A percentile compares a stretch with the other conserved stretches of the same genome.
These are phyloP conservation scores for Aspergillus sclerotioniger DNA, from an alignment of 495 filamentous ascomycete species.

Conservation along the genomic window DNA sequence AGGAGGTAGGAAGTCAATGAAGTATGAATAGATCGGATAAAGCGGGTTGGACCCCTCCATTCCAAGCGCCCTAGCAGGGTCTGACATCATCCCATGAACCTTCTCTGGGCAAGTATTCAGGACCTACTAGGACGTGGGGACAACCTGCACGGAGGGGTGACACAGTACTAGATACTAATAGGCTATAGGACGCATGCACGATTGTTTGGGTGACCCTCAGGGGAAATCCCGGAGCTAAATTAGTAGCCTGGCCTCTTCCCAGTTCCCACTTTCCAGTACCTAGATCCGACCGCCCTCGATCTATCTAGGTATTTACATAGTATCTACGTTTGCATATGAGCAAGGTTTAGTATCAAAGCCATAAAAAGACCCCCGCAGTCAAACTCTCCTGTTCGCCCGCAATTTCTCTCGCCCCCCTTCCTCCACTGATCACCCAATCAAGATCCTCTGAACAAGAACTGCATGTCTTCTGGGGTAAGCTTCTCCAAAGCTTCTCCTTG, in stretches of 20 bases:
- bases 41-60: not conserved
- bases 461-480: constrained; percentile 84
- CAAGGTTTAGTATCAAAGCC: too few relatives aligned
- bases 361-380: not conserved
- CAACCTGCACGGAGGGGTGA: too few relatives aligned
- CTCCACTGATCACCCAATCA: constrained; percentile 12
- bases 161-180: too few relatives aligned
- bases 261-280: too few relatives aligned
- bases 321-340: too few relatives aligned
- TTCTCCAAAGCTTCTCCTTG: constrained; percentile 78
- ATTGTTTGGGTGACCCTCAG: not conserved
- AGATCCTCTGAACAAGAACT: constrained; percentile 86
- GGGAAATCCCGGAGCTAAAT: too few relatives aligned
- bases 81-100: not conserved
- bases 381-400: not conserved
- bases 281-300: too few relatives aligned
- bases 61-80: not conserved
- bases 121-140: too few relatives aligned
- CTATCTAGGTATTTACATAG: too few relatives aligned
- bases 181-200: too few relatives aligned
- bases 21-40: not conserved
- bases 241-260: too few relatives aligned
- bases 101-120: not conserved
- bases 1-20: not conserved
- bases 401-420: not conserved